These are phyloP conservation scores for Pseudocercospora fuligena DNA, from an alignment of 2,329 filamentous ascomycete species.

Conservation along the genomic window DNA sequence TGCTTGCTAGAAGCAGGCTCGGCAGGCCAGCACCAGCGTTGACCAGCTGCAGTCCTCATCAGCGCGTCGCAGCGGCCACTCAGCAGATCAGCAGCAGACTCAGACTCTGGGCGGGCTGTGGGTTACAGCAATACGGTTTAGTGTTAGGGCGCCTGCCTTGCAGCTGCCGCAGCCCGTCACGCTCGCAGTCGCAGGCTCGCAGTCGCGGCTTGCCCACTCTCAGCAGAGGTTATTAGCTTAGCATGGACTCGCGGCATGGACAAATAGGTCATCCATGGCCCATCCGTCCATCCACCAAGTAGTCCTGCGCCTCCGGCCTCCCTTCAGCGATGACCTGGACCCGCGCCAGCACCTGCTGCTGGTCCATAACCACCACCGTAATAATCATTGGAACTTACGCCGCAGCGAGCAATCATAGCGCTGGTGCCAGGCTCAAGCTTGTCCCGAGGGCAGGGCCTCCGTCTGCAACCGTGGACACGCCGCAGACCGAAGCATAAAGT, in stretches of 20 bases:
- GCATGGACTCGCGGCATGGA: background rate
- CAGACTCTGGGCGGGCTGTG: slow-evolving; percentile 2
- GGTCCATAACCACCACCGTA: background rate
- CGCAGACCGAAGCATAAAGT: slow-evolving; percentile 17
- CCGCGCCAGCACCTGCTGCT: slow-evolving; percentile 14
- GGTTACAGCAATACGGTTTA: background rate
- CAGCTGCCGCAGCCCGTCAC: background rate
- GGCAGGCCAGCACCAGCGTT: slow-evolving; percentile 4
- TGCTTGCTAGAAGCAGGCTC: background rate
- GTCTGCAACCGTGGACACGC: slow-evolving; percentile 22
- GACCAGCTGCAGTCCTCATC: background rate
- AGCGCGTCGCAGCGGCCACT: slow-evolving; percentile 7
- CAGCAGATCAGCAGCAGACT: background rate
- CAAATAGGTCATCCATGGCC: slow-evolving; percentile 11
- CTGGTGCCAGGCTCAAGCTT: slow-evolving; percentile 19
- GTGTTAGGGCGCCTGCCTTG: background rate
- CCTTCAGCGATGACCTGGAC: slow-evolving; percentile 10
- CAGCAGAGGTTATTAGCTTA: background rate
- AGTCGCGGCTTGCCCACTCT: background rate
- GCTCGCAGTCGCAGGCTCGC: background rate
- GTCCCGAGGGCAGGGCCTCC: slow-evolving; percentile 21
- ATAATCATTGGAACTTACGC: slow-evolving; percentile 4
- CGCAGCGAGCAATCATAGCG: slow-evolving; percentile 6
- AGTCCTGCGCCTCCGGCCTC: background rate
- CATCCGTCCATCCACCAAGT: slow-evolving; percentile 4